phyloP scores from a whole-genome alignment of 148 eudicot species.

The Beta vulgaris region DNA sequence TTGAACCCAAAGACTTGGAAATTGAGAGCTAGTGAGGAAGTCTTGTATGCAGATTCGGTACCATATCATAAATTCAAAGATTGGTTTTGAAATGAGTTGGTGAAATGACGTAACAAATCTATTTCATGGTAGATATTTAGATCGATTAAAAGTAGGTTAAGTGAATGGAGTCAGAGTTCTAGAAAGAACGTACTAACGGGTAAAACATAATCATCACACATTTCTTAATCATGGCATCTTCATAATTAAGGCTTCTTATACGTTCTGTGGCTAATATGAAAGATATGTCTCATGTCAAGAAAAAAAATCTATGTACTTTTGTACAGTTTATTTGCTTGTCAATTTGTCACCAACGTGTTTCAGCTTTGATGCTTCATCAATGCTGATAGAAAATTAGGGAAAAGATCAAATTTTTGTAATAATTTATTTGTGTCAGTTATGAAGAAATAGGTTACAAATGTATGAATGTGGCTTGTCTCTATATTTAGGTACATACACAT shows the following conservation, averaged over 20 bases:
- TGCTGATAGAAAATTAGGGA: no score
- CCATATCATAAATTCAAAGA: not conserved
- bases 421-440: no score
- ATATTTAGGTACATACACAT: no score
- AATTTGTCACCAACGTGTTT: no score
- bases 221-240: not conserved
- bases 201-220: conserved; percentile 18
- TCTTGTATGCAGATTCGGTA: not conserved
- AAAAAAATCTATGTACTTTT: no score
- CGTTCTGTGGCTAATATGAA: conserved; percentile 4
- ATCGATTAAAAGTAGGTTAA: conserved; percentile 9
- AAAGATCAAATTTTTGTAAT: no score
- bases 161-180: conserved; percentile 13
- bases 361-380: no score
- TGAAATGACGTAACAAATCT: conserved; percentile 2
- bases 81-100: not conserved
- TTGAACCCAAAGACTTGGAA: not conserved
- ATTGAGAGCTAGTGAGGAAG: not conserved
- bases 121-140: not conserved
- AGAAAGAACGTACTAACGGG: not conserved
- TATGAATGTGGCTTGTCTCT: no score
- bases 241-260: not conserved
- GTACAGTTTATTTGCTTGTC: no score
- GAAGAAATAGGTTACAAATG: no score
- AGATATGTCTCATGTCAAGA: not conserved